These are phyloP conservation scores for Barbatosphaeria neglecta DNA, from an alignment of 495 filamentous ascomycete species.

Conservation along the genomic window DNA sequence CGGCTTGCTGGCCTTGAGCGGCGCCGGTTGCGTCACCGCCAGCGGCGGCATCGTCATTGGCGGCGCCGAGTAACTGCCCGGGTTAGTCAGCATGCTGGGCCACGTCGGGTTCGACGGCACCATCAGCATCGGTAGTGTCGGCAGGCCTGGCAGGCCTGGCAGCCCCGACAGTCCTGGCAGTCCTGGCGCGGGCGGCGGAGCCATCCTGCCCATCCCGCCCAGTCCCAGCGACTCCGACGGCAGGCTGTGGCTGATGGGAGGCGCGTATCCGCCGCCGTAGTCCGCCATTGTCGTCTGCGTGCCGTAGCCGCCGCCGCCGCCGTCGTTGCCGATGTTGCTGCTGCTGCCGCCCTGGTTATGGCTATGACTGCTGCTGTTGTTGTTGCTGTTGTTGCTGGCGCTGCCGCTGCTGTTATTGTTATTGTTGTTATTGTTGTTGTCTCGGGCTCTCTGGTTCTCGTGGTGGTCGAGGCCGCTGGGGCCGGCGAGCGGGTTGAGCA, in stretches of 20 bases:
- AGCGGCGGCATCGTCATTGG: slow-evolving; percentile 46
- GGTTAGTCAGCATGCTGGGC: slow-evolving; percentile 56
- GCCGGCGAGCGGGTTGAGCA: slow-evolving; percentile 39
- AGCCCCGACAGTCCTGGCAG: too few species aligned
- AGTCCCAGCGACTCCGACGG: slow-evolving; percentile 34
- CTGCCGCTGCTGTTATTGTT: slow-evolving; percentile 35
- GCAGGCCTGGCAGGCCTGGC: too few species aligned
- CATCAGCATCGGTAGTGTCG: slow-evolving; percentile 47
- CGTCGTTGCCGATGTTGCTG: slow-evolving; percentile 35
- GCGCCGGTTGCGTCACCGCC: slow-evolving; percentile 30
- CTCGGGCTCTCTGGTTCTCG: slow-evolving; percentile 34
- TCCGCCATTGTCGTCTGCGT: slow-evolving; percentile 34
- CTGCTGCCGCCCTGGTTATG: slow-evolving; percentile 18
- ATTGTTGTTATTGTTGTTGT: slow-evolving; percentile 24
- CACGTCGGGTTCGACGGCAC: slow-evolving; percentile 53
- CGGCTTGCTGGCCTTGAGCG: slow-evolving; percentile 37
- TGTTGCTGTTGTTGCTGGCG: slow-evolving; percentile 35
- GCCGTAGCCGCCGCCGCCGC: slow-evolving; percentile 35
- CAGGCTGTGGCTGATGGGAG: slow-evolving; percentile 30
- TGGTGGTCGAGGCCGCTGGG: slow-evolving; percentile 37
- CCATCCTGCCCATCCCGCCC: slow-evolving; percentile 31
- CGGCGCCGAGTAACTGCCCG: slow-evolving; percentile 32
- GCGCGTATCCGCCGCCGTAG: slow-evolving; percentile 26
- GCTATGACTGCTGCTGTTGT: slow-evolving; percentile 31
- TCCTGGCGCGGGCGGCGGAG: slow-evolving; percentile 25